Percentiles rank a stretch among this genome's conserved stretches.
Conservation (phyloP, 2,329 filamentous ascomycete species). For the Aphanocladium album region DNA sequence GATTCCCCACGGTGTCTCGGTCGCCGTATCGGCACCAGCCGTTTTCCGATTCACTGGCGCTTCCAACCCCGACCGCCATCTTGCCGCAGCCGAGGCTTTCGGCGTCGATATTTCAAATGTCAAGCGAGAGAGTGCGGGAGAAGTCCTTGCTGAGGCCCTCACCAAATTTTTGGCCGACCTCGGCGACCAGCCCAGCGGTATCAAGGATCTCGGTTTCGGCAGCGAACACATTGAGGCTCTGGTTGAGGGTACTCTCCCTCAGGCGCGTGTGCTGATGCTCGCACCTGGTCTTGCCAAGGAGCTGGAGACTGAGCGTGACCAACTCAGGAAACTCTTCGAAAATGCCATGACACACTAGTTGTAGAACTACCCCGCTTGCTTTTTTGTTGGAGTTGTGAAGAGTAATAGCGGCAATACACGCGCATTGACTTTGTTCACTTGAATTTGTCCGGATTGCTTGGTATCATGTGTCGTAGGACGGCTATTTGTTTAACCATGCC, state of each 20-base stretch:
- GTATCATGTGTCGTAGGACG: slow-evolving; percentile 60
- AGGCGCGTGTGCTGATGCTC: slow-evolving; percentile 83
- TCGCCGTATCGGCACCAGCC: slow-evolving; percentile 87
- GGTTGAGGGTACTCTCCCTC: slow-evolving; percentile 92
- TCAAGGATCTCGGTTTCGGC: slow-evolving; percentile 79
- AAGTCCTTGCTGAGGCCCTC: slow-evolving; percentile 79
- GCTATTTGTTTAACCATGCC: slow-evolving; percentile 64
- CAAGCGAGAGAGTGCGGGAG: slow-evolving; percentile 83
- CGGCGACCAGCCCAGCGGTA: slow-evolving; percentile 83
- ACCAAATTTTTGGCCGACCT: slow-evolving; percentile 73
- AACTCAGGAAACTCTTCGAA: slow-evolving; percentile 66
- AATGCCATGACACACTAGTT: slow-evolving; percentile 40
- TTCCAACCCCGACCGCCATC: slow-evolving; percentile 87
- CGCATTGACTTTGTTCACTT: slow-evolving; percentile 17
- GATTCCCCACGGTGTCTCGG: slow-evolving; percentile 93
- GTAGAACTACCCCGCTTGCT: not conserved
- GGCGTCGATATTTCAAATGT: slow-evolving; percentile 85
- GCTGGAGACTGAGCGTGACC: slow-evolving; percentile 64
- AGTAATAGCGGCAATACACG: not conserved
- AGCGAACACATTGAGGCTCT: slow-evolving; percentile 70
- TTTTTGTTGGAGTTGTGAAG: not conserved
- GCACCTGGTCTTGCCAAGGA: slow-evolving; percentile 75
- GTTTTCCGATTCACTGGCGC: slow-evolving; percentile 91
- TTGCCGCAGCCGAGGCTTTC: slow-evolving; percentile 84
- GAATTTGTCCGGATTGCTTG: slow-evolving; percentile 54